Percentiles rank a stretch among this genome's conserved stretches.
These are phyloP conservation scores for Cordyceps cicadae DNA, from an alignment of 2,329 filamentous ascomycete species.

Conservation along the genomic window DNA sequence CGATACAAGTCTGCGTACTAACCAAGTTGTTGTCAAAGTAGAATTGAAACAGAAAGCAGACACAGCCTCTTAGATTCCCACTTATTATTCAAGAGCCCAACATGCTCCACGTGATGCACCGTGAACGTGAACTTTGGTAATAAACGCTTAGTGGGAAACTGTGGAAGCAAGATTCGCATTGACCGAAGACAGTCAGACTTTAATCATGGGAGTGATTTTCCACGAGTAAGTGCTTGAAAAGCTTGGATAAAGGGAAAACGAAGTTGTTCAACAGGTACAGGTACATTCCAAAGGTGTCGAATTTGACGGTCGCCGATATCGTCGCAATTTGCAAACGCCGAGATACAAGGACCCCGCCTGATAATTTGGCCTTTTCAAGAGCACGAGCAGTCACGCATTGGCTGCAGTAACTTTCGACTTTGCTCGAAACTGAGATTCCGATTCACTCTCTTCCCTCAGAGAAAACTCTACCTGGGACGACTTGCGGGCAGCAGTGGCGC, in stretches of 20 bases:
- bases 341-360: background rate
- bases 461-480: too few relatives aligned
- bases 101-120: background rate
- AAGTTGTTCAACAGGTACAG: background rate
- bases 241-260: background rate
- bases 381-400: background rate
- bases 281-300: too few relatives aligned
- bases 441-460: too few relatives aligned
- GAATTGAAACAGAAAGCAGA: too few relatives aligned
- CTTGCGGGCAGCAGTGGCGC: too few relatives aligned
- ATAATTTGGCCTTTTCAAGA: background rate
- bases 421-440: background rate
- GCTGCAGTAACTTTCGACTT: background rate
- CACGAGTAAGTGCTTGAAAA: background rate
- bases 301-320: background rate
- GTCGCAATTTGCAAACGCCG: background rate
- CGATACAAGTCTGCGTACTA: too few relatives aligned
- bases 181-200: background rate
- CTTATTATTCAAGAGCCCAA: background rate
- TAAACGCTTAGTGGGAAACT: background rate
- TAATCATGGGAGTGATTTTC: background rate
- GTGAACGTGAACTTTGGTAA: background rate
- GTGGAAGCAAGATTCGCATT: background rate
- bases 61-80: too few relatives aligned
- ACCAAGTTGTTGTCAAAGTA: too few relatives aligned